Evolutionary conservation across 441 rosid species (phyloP).

Genomic region (Codiaeum variegatum): DNA sequence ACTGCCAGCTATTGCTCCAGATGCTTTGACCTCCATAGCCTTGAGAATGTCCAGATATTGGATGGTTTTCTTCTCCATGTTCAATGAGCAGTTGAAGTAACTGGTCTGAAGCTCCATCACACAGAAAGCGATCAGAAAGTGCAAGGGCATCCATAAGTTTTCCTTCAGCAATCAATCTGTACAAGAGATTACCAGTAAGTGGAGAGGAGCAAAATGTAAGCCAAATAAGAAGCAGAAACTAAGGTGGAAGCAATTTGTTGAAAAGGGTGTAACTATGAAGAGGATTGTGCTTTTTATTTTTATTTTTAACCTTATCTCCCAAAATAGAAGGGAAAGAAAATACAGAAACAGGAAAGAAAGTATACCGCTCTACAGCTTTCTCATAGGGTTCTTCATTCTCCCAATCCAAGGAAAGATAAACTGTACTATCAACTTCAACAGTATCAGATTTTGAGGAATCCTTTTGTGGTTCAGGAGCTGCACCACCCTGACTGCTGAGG

Average conservation of each 20-base stretch:
- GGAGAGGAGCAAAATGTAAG: constrained; percentile 8
- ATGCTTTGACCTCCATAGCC: constrained; percentile 56
- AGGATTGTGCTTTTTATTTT: background rate
- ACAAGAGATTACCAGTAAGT: constrained; percentile 10
- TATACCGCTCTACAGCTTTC: constrained; percentile 85
- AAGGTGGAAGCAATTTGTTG: background rate
- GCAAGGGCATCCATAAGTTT: constrained; percentile 97
- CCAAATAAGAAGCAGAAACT: background rate
- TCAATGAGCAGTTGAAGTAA: constrained; percentile 85
- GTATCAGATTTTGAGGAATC: constrained; percentile 41
- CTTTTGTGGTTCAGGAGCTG: constrained; percentile 33
- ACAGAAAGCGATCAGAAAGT: constrained; percentile 94
- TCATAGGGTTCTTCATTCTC: constrained; percentile 89
- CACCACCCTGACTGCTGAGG: constrained; percentile 41
- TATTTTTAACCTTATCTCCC: background rate
- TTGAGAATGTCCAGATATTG: constrained; percentile 47
- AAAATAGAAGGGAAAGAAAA: background rate
- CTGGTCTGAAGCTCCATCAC: constrained; percentile 85
- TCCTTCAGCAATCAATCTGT: constrained; percentile 86
- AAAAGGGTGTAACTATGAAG: background rate
- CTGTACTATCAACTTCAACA: constrained; percentile 53
- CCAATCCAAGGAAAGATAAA: constrained; percentile 91
- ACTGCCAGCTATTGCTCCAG: constrained; percentile 94
- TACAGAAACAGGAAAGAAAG: constrained; percentile 17
- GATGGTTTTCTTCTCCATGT: constrained; percentile 64